phyloP scores from a whole-genome alignment of 192 early-diverging fungal genomes.

The Coemansia sp. region DNA sequence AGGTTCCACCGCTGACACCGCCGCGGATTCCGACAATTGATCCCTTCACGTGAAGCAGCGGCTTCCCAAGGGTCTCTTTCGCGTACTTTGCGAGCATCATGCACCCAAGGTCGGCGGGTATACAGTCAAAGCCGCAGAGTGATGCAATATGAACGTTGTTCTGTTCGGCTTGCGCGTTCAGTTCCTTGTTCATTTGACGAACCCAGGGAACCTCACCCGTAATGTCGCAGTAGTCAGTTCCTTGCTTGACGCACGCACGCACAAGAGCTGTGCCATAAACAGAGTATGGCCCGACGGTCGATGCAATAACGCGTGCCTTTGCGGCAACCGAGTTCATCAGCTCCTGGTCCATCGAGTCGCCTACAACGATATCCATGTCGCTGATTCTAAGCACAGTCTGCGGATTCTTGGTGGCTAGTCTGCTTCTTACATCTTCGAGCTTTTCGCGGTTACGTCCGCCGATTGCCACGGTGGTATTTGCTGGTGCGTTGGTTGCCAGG shows the following conservation, averaged over 20 bases:
- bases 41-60: constrained; percentile 63
- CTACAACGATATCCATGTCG: constrained; percentile 64
- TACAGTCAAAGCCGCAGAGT: constrained; percentile 86
- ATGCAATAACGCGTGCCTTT: constrained; percentile 72
- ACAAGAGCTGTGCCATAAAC: constrained; percentile 67
- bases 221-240: constrained; percentile 86
- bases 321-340: constrained; percentile 63
- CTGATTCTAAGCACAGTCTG: constrained; percentile 2
- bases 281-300: constrained; percentile 81
- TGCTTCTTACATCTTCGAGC: constrained; percentile 59
- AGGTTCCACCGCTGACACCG: constrained; percentile 68
- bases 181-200: constrained; percentile 62
- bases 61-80: constrained; percentile 46
- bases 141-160: constrained; percentile 75
- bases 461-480: constrained; percentile 67
- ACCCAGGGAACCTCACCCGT: constrained; percentile 81
- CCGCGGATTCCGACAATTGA: constrained; percentile 58
- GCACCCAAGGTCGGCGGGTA: constrained; percentile 84
- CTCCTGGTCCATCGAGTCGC: constrained; percentile 61
- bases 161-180: constrained; percentile 64
- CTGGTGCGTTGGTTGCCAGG: constrained; percentile 49
- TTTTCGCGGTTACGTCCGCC: constrained; percentile 73
- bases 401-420: constrained; percentile 57
- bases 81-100: constrained; percentile 69
- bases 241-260: constrained; percentile 40